Percentiles rank a stretch among this genome's conserved stretches.
Conservation (phyloP, 805 yeast genomes). For the Candida chauliodis region DNA sequence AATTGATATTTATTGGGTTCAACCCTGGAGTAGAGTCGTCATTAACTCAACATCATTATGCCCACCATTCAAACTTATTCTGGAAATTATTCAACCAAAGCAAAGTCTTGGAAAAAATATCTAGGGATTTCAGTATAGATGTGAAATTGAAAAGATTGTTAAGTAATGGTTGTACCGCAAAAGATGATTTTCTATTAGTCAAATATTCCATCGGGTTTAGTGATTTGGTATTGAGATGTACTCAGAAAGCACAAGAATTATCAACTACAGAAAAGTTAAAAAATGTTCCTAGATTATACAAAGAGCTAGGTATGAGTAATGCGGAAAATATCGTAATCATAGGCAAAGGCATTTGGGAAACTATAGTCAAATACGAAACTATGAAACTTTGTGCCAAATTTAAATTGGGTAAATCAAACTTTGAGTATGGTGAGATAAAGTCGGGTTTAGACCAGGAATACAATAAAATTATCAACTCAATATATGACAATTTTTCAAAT, state of each 20-base stretch:
- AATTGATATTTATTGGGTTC: conserved; percentile 61
- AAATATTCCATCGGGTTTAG: conserved; percentile 61
- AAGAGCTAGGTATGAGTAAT: conserved; percentile 33
- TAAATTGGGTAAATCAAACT: conserved; percentile 26
- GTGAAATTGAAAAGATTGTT: conserved; percentile 13
- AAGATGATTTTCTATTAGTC: conserved; percentile 41
- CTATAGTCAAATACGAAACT: conserved; percentile 38
- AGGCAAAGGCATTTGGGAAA: conserved; percentile 77
- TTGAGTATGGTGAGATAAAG: conserved; percentile 51
- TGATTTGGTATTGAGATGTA: conserved; percentile 64
- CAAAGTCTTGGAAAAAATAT: conserved; percentile 32
- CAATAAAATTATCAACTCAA: conserved; percentile 15
- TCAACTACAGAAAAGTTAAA: conserved; percentile 47
- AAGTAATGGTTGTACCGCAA: conserved; percentile 9
- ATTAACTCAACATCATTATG: conserved; percentile 62
- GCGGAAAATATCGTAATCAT: conserved; percentile 54
- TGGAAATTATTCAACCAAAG: conserved; percentile 63
- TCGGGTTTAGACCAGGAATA: conserved; percentile 16
- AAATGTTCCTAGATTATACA: conserved; percentile 51
- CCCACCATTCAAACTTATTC: conserved; percentile 64
- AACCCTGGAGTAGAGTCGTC: conserved; percentile 71
- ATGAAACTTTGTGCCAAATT: conserved; percentile 21
- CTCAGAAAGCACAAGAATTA: conserved; percentile 55
- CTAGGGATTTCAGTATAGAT: conserved; percentile 10
- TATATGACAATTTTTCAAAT: conserved; percentile 12